Percentiles rank a stretch among this genome's conserved stretches.
Evolutionary conservation across 192 early-diverging fungal genomes (phyloP).

Genomic region (Coemansia sp.): DNA sequence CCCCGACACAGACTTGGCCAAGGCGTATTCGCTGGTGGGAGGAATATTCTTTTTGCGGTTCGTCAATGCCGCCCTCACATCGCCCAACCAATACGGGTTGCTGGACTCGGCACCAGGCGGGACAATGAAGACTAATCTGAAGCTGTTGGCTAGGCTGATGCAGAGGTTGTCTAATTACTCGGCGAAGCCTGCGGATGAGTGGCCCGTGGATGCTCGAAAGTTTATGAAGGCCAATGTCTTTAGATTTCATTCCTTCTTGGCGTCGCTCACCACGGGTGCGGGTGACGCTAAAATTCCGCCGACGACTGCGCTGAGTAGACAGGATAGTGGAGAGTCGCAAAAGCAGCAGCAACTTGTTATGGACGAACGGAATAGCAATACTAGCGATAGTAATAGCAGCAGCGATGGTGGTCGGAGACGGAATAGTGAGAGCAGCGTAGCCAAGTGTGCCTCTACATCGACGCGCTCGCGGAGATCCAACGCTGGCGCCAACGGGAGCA

Average conservation of each 20-base stretch:
- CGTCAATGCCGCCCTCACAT: constrained; percentile 44
- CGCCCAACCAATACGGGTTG: constrained; percentile 45
- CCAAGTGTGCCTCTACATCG: not conserved
- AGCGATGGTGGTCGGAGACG: constrained; percentile 12
- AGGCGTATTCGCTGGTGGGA: constrained; percentile 46
- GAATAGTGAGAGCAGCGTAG: constrained; percentile 4
- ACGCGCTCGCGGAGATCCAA: not conserved
- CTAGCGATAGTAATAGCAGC: constrained; percentile 4
- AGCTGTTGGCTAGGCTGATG: constrained; percentile 43
- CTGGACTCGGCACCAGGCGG: constrained; percentile 20
- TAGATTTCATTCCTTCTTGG: constrained; percentile 33
- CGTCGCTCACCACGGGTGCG: constrained; percentile 22
- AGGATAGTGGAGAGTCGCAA: not conserved
- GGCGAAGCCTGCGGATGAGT: constrained; percentile 38
- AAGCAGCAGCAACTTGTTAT: not conserved
- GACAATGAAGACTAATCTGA: constrained; percentile 38
- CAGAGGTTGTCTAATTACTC: constrained; percentile 51
- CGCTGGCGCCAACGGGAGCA: not conserved
- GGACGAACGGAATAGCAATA: constrained; percentile 7
- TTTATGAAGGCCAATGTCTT: constrained; percentile 38
- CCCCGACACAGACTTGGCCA: constrained; percentile 23
- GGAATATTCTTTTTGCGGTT: constrained; percentile 53
- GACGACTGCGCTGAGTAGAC: not conserved
- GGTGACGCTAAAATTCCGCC: not conserved
- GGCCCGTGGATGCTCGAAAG: constrained; percentile 39